Evolutionary conservation across 1,139 yeast genomes (phyloP), one percentile per base, ranked within the genome.

Genomic region (Taphrina betulina): DNA sequence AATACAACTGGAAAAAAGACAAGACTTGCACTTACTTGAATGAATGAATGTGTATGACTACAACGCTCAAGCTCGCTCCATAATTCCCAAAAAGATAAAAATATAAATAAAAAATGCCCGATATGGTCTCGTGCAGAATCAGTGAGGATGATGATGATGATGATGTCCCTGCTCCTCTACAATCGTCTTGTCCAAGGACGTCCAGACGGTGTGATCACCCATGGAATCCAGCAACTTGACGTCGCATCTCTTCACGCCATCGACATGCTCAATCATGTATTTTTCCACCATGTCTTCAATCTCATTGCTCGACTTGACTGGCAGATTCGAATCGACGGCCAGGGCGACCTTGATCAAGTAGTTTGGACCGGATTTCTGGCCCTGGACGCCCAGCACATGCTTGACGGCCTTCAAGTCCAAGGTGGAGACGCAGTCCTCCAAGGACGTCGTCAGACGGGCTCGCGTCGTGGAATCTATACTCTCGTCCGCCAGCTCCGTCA

Each of bases 401-500:
- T 55, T 50, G 31, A 52, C 50, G 34, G 50, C 50, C 22, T 33
- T n/a, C 16, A 42, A 4, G 19, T 42, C 37, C 50, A 52, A 20
- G 12, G 42, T 35, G 31, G 38, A 10, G 24, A 52, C 58, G 20
- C 50, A 26, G 7, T 48, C 41, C 38, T 41, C 43, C 19, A 59
- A 33, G 10, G 57, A 44, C 38, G 35, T 33, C n/a, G 60, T 51
- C 26, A 51, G 12, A 7, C 36, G 17, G 14, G 52, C 59, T 12
- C 53, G 53, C 4, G 57, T 43, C 22, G 54, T 35, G 19, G 62
- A 61, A 14, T 63, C 58, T 20, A 57, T 56, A 8, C 63, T 63
- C 35, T 75, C 75, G 65, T 89, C 98, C 24, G 87, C 77, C 57
- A 92, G 73, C 67, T 92, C 97, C 60, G 77, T 75, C 64, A 84